Evolutionary conservation across 192 early-diverging fungal species (phyloP).

Genomic region (Coemansia sp.): DNA sequence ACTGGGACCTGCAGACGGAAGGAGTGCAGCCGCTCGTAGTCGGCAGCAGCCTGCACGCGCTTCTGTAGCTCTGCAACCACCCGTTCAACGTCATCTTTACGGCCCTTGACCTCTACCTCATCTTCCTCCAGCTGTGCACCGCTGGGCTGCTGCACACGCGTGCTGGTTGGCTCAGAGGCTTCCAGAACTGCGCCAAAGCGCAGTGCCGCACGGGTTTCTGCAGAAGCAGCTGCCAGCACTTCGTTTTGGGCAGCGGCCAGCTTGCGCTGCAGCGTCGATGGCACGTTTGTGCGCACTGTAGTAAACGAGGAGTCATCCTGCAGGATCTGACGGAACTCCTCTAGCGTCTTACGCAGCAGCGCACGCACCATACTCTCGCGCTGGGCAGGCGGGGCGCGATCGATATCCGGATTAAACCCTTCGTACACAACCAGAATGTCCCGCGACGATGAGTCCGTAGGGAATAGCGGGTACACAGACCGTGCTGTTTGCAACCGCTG

Average conservation of each 20-base stretch:
- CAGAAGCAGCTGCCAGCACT: conserved; percentile 50
- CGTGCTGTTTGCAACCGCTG: conserved; percentile 64
- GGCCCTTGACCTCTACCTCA: conserved; percentile 77
- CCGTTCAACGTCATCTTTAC: conserved; percentile 71
- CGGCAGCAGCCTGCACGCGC: conserved; percentile 66
- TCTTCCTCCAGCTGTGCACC: conserved; percentile 56
- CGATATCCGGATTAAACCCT: conserved; percentile 56
- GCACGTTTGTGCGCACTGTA: conserved; percentile 60
- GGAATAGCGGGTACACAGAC: conserved; percentile 77
- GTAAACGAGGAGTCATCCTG: conserved; percentile 64
- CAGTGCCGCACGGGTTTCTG: conserved; percentile 61
- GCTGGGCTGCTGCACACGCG: conserved; percentile 51
- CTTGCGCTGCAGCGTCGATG: conserved; percentile 70
- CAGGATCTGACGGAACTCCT: conserved; percentile 68
- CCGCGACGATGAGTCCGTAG: conserved; percentile 57
- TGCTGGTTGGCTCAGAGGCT: conserved; percentile 36
- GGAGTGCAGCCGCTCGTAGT: conserved; percentile 68
- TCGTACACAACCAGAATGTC: conserved; percentile 80
- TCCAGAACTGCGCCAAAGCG: conserved; percentile 60
- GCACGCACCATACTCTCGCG: conserved; percentile 59
- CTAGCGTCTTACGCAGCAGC: conserved; percentile 53
- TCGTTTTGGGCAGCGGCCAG: conserved; percentile 74
- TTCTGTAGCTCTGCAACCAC: conserved; percentile 66
- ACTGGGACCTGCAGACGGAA: conserved; percentile 69
- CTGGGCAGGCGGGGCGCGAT: conserved; percentile 45